Conservation (phyloP, 208 protist genomes). For the Leishmania mexicana region DNA sequence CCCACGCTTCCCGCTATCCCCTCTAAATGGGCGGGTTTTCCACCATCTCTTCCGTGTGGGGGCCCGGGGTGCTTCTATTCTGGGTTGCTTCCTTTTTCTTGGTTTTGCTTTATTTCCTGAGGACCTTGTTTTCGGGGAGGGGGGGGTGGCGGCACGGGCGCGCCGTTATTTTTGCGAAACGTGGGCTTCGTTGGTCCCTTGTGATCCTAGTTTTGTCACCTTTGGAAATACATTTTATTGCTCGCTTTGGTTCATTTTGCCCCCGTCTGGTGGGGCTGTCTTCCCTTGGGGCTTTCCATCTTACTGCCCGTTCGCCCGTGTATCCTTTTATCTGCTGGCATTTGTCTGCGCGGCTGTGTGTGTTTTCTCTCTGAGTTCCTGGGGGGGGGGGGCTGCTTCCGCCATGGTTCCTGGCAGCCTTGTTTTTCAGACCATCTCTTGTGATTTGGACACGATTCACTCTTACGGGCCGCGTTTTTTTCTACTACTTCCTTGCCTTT, state of each 20-base stretch:
- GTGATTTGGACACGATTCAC: neutral
- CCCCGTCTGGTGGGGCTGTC: neutral
- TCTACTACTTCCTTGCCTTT: neutral
- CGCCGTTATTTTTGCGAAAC: no score
- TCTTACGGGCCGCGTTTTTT: neutral
- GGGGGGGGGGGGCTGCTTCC: neutral
- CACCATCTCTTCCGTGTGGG: no score
- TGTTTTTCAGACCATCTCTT: neutral
- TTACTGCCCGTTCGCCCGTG: neutral
- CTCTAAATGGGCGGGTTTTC: accelerated
- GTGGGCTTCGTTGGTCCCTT: neutral
- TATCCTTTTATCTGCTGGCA: neutral
- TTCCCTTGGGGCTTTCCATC: neutral
- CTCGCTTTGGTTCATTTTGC: no score
- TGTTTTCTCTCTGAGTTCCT: neutral
- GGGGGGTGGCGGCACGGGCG: no score
- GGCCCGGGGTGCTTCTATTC: no score
- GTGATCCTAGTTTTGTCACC: neutral
- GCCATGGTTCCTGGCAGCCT: neutral
- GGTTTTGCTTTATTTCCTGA: no score
- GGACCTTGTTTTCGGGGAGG: no score
- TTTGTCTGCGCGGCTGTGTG: neutral
- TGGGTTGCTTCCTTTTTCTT: no score
- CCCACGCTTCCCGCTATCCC: no score
- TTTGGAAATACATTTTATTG: neutral